phyloP scores from a whole-genome alignment of 352 stramenopile species.

The Phytopythium montanum region DNA sequence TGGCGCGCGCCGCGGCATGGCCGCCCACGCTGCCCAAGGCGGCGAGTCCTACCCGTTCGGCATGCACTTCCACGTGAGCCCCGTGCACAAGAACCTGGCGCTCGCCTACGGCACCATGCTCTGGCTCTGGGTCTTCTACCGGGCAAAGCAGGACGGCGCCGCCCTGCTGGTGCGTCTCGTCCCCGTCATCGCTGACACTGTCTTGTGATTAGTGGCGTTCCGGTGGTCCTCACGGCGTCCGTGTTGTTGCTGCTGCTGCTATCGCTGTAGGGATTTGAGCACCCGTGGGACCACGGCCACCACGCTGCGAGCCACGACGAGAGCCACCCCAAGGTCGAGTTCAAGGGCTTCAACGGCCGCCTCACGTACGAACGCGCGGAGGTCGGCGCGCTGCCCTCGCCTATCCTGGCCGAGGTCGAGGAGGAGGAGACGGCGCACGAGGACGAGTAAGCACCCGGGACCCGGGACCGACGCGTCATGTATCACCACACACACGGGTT shows the following conservation, averaged over 20 bases:
- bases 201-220: background rate
- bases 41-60: conserved; percentile 72
- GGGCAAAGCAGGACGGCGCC: conserved; percentile 84
- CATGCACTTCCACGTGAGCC: conserved; percentile 89
- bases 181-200: background rate
- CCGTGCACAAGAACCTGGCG: conserved; percentile 85
- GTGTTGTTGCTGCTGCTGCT: conserved; percentile 5
- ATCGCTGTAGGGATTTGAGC: conserved; percentile 63
- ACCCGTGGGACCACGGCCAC: conserved; percentile 83
- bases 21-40: conserved; percentile 40
- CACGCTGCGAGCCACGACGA: conserved; percentile 36
- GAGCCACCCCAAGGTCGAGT: conserved; percentile 28
- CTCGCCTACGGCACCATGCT: conserved; percentile 87
- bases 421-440: conserved; percentile 35
- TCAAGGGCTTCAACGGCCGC: conserved; percentile 35
- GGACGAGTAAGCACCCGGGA: conserved; percentile 16
- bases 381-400: conserved; percentile 52
- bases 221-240: background rate
- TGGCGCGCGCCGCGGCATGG: conserved; percentile 51
- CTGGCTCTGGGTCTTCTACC: conserved; percentile 90
- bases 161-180: conserved; percentile 57
- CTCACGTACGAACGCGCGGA: conserved; percentile 68
- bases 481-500: background rate
- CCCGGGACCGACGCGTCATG: background rate
- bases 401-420: conserved; percentile 50